A percentile compares a stretch with the other conserved stretches of the same genome.
phyloP scores from a whole-genome alignment of 2,329 filamentous ascomycete genomes.

The Talaromyces islandicus region DNA sequence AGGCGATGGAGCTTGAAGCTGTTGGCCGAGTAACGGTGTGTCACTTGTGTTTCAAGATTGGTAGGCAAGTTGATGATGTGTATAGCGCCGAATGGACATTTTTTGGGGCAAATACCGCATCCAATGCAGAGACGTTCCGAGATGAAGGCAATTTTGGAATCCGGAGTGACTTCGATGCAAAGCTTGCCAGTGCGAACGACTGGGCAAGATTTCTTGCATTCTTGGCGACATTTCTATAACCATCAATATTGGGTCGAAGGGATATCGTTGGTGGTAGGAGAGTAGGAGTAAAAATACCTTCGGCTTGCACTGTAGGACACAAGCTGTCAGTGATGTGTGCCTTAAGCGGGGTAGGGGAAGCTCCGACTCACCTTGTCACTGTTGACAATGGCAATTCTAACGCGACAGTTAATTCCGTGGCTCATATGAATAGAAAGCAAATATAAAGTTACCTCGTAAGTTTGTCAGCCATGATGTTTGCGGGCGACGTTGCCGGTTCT shows the following conservation, averaged over 20 bases:
- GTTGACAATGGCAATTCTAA: slow-evolving; percentile 97
- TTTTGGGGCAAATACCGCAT: slow-evolving; percentile 99
- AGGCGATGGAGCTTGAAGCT: slow-evolving; percentile 98
- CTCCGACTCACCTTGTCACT: slow-evolving; percentile 73
- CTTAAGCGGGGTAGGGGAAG: slow-evolving; percentile 17
- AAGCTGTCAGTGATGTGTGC: slow-evolving; percentile 35
- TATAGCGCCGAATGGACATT: slow-evolving; percentile 97
- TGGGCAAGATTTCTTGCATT: slow-evolving; percentile 98
- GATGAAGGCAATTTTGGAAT: slow-evolving; percentile 95
- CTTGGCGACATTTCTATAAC: slow-evolving; percentile 87
- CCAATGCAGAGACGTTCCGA: slow-evolving; percentile 94
- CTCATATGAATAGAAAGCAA: neutral
- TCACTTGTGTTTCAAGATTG: slow-evolving; percentile 96
- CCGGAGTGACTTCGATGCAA: slow-evolving; percentile 85
- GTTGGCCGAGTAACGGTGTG: slow-evolving; percentile 97
- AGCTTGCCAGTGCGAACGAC: slow-evolving; percentile 96
- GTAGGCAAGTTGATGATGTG: slow-evolving; percentile 99
- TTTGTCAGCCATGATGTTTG: slow-evolving; percentile 74
- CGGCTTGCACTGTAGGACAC: slow-evolving; percentile 66
- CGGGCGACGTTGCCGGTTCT: slow-evolving; percentile 1
- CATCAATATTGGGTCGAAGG: slow-evolving; percentile 17
- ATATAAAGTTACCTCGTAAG: slow-evolving; percentile 69
- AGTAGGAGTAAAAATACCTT: slow-evolving; percentile 52
- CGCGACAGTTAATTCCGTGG: slow-evolving; percentile 5
- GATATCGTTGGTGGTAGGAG: neutral